Conservation (phyloP, 352 stramenopile genomes). For the Pythium phragmiticola region DNA sequence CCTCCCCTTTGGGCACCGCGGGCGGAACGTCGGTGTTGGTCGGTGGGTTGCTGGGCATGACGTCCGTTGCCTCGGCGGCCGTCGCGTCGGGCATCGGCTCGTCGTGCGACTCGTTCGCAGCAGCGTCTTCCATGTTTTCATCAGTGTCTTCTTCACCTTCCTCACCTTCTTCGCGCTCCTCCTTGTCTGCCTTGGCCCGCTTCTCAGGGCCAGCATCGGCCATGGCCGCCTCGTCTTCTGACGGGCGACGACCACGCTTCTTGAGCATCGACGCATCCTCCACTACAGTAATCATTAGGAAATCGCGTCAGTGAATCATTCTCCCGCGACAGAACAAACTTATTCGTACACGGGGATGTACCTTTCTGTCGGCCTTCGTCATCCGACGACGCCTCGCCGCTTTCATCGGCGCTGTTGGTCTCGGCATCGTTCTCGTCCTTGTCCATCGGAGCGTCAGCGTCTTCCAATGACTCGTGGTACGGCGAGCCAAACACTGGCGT, state of each 20-base stretch:
- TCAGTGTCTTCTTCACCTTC: conserved; percentile 18
- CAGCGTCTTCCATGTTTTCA: conserved; percentile 9
- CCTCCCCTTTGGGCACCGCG: not conserved
- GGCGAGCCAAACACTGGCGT: conserved; percentile 74
- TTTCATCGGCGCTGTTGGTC: conserved; percentile 40
- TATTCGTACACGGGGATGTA: conserved; percentile 5
- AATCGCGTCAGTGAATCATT: not conserved
- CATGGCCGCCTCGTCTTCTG: conserved; percentile 28
- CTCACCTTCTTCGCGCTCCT: conserved; percentile 32
- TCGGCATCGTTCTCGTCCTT: conserved; percentile 28
- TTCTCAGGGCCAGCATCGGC: conserved; percentile 16
- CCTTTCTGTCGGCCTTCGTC: conserved; percentile 33
- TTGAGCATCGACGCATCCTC: conserved; percentile 46
- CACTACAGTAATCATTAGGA: conserved; percentile 6
- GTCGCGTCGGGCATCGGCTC: conserved; percentile 3
- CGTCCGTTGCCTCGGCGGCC: not conserved
- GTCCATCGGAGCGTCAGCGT: conserved; percentile 46
- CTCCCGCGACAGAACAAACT: not conserved
- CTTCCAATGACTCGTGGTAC: conserved; percentile 42
- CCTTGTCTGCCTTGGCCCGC: conserved; percentile 19
- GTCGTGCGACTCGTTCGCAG: conserved; percentile 4
- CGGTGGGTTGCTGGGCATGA: not conserved
- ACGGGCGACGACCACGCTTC: conserved; percentile 41
- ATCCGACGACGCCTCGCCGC: conserved; percentile 41
- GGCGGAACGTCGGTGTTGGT: not conserved